Base-by-base conservation (phyloP, 2,329 filamentous ascomycete species). In the Colletotrichum cereale region DNA sequence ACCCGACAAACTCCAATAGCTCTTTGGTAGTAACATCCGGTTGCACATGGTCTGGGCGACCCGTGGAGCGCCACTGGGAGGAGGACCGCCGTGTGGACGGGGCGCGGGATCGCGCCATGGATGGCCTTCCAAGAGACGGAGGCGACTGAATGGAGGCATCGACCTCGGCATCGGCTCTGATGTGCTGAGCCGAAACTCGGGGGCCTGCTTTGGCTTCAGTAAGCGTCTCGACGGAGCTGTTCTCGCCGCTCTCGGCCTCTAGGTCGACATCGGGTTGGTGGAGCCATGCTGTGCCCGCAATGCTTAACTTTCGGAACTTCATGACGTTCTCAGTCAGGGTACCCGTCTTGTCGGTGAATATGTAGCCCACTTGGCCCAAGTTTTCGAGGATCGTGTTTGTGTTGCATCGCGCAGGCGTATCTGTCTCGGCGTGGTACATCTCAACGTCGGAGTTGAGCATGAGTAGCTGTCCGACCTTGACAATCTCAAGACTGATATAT, bases 371-470 rank as follows among this genome's bases (percentile, higher is more conserved):
- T 82, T 98, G 96, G 0, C 95, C 95, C 0, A 98, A 86, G 77
- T 98, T 96, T 78, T 98, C 95, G 71, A 98, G 91, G 78, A 98
- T 98, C 0, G 96, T 98, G 38, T 96, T 97, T 0, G 95, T 98
- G 75, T 96, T 94, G 75, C 95, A 95, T 75, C 94, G 91, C 76
- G 96, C 93, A 0, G 96, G 95, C 0, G 94, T 97, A 76, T 98
- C 89, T 3, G 92, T 92, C 52, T 89, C 89, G 70, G 91, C 89
- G 76, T 98, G 94, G 77, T 97, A 98, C 95, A 98, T 97, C 75
- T 95, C 92, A 64, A 96, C 82, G 77, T 98, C 95, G 29, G 84
- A 84, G 75, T 95, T 95, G 67, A 97, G 81, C 78, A 97, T 88
- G 67, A 95, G 86, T 86, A 97, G 91, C 78, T 90, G 88, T 5